Base-by-base conservation (phyloP, 179 eudicot genomes). In the Sideroxylon spinosum region DNA sequence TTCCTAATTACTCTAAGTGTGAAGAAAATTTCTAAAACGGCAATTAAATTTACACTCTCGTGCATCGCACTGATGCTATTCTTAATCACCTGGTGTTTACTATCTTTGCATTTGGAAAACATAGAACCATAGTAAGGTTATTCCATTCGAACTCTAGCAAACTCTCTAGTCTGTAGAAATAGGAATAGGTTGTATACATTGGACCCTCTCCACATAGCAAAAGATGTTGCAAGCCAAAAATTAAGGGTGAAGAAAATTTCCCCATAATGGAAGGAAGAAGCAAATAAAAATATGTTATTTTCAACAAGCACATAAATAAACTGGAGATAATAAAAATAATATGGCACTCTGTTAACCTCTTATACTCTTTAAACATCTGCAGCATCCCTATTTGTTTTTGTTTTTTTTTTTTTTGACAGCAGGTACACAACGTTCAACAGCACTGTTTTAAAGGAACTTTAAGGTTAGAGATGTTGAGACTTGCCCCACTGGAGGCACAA, bases 241-340 rank as follows among this genome's bases (percentile, higher is more conserved):
- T 66, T 29, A 32, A 20, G 12, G 25, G 0, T 55, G 60, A 55
- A 55, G 60, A 55, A 55, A 55, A 55, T 46, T 32, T 66, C 26
- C 25, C 64, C 64, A 60, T 60, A 66, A 66, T 32, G 50, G 17
- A 66, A 66, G 70, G 48, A 66, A 66, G 48, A 65, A 65, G 20
- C 70, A 66, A 66, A 66, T 68, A 37, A 44, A 37, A 44, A 25
- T 44, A 44, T 12, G n/a, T 19, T 19, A 32, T 44, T 46, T 46
- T 10, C 53, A 66, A 66, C 12, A 44, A 68, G 53, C 16, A 25
- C 67, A 63, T 4, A 25, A 25, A 68, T 20, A 37, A 68, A 68
- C 52, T 19, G 52, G 52, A 12, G 52, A 68, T 12, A n/a, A 44
- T n/a, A 68, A n/a, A n/a, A 68, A 37, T 20, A 46, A 68, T 25